These are phyloP conservation scores for Xylaria cubensis DNA, from an alignment of 495 filamentous ascomycete genomes.

Conservation along the genomic window DNA sequence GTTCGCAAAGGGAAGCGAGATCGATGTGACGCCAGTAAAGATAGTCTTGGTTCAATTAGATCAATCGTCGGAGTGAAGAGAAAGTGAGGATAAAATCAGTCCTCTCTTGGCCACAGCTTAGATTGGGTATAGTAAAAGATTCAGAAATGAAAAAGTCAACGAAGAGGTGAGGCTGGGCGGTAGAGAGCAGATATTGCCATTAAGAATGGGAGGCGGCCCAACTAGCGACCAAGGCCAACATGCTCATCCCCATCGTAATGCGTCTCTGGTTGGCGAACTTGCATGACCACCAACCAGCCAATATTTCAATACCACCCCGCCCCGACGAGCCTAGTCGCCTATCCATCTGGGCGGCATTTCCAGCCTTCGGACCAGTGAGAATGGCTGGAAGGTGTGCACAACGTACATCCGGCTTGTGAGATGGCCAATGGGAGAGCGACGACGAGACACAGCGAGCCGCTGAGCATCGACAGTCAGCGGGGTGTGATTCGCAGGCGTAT, in stretches of 20 bases:
- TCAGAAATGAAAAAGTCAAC: conserved; percentile 14
- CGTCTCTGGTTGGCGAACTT: conserved; percentile 17
- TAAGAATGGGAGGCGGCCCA: conserved; percentile 25
- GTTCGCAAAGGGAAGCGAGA: not conserved
- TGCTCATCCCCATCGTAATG: conserved; percentile 13
- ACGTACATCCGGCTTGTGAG: conserved; percentile 32
- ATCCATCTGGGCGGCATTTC: conserved; percentile 38
- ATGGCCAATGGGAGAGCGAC: conserved; percentile 36
- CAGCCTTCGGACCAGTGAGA: conserved; percentile 38
- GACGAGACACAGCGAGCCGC: conserved; percentile 35
- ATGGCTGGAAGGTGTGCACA: conserved; percentile 40
- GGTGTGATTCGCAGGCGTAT: conserved; percentile 31
- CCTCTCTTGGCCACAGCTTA: conserved; percentile 9
- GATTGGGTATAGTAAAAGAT: not conserved
- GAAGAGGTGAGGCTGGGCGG: conserved; percentile 20
- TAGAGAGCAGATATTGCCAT: conserved; percentile 22
- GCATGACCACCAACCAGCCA: conserved; percentile 27
- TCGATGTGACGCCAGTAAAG: not conserved
- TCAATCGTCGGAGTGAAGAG: not conserved
- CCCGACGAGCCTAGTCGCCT: conserved; percentile 31
- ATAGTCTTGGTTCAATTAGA: not conserved
- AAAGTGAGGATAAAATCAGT: not conserved
- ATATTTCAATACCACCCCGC: conserved; percentile 37
- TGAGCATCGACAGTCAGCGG: conserved; percentile 25
- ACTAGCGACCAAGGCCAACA: conserved; percentile 11